Evolutionary conservation across 495 filamentous ascomycete genomes (phyloP), one percentile per base, ranked within the genome.

Genomic region (Tuber indicum): DNA sequence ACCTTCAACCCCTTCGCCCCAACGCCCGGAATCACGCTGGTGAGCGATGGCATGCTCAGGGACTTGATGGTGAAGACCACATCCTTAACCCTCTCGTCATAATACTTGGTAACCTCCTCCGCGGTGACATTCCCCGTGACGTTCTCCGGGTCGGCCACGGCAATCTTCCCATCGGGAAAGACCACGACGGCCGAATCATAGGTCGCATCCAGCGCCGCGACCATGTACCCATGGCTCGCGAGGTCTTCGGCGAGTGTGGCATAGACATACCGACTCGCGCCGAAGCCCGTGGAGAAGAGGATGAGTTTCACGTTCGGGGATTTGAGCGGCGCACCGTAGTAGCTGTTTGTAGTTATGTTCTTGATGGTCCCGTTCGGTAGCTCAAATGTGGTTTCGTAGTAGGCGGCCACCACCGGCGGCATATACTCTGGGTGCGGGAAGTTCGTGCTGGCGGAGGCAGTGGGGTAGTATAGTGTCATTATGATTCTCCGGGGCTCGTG

Each of bases 171-270:
- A 74, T 89, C 87, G 1, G 87, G 87, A 76, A 85, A 89, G 66
- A 87, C 86, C 42, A 89, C 85, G 43, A 88, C 78, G 26, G 75
- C 44, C 12, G 84, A 80, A 72, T 89, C 88, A 78, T 88, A 88
- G 1, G 88, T 82, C 73, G 87, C 85, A 75, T 90, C 89, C 36
- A 89, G 76, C 12, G 85, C 81, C 1, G 86, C 79, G 23, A 89
- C 86, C 49, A 84, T 83, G 81, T 85, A 88, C 62, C 88, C 88
- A 26, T 82, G 75, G 75, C 86, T 87, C 9, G 88, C 87, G 26
- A 89, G 82, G 46, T 84, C 83, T 73, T 85, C 81, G n/a, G 84
- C 80, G 26, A 85, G 75, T 44, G 82, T 83, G 17, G 80, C 86
- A 80, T 89, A 88, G 14, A 86, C n/a, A 5, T 83, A 70, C 26